Evolutionary conservation across 1,284 basidiomycete genomes (phyloP).

Genomic region (Ganoderma meredithae): DNA sequence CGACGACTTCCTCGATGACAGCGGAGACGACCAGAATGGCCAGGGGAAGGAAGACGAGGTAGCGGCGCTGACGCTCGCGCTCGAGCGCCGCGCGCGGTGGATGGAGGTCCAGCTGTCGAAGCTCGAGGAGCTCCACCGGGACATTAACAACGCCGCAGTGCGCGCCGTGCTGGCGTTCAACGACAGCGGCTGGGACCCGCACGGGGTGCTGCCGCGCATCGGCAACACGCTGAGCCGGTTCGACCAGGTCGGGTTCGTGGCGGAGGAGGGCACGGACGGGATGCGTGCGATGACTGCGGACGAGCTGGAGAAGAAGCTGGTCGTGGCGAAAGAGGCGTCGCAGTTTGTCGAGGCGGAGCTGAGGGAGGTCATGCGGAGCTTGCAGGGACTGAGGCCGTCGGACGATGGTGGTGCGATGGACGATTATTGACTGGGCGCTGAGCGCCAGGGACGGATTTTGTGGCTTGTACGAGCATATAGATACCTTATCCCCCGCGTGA

Average conservation of each 20-base stretch:
- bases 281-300: slow-evolving; percentile 65
- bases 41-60: slow-evolving; percentile 79
- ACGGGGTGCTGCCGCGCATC: slow-evolving; percentile 66
- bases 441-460: not conserved
- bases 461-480: slow-evolving; percentile 4
- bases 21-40: slow-evolving; percentile 57
- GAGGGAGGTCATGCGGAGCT: slow-evolving; percentile 72
- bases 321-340: slow-evolving; percentile 71
- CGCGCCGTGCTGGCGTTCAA: slow-evolving; percentile 82
- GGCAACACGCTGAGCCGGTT: slow-evolving; percentile 73
- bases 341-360: slow-evolving; percentile 76
- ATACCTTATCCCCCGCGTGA: not conserved
- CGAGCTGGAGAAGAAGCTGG: slow-evolving; percentile 77
- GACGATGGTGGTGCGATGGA: slow-evolving; percentile 38
- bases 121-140: slow-evolving; percentile 83
- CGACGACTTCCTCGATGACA: slow-evolving; percentile 82
- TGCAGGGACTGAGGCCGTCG: slow-evolving; percentile 62
- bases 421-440: slow-evolving; percentile 9
- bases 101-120: slow-evolving; percentile 89
- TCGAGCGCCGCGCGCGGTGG: slow-evolving; percentile 86
- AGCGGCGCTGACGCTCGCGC: slow-evolving; percentile 77
- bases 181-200: slow-evolving; percentile 83
- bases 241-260: slow-evolving; percentile 65
- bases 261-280: slow-evolving; percentile 49
- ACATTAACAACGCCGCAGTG: slow-evolving; percentile 86